Conservation (phyloP, 345 rosid genomes). For the Streptanthus diversifolius region DNA sequence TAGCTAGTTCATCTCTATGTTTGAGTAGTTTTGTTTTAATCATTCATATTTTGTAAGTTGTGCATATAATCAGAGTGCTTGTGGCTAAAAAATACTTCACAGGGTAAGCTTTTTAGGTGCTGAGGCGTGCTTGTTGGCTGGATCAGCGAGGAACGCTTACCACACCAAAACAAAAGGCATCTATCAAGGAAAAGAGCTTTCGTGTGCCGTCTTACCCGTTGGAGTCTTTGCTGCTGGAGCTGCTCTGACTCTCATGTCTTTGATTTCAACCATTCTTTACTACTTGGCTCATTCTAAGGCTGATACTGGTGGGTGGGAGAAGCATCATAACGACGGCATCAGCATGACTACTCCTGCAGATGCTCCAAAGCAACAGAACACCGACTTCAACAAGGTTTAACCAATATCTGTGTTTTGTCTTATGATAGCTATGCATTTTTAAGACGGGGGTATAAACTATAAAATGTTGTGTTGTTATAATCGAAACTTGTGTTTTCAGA, state of each 20-base stretch:
- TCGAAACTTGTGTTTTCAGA: constrained; percentile 12
- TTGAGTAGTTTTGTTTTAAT: background rate
- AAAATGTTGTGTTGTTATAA: constrained; percentile 3
- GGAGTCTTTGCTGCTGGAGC: constrained; percentile 96
- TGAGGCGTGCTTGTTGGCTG: constrained; percentile 89
- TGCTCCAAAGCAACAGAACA: constrained; percentile 43
- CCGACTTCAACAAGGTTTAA: constrained; percentile 53
- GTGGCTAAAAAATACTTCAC: constrained; percentile 19
- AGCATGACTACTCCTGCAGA: constrained; percentile 24
- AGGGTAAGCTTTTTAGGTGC: constrained; percentile 91
- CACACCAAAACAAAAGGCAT: constrained; percentile 73
- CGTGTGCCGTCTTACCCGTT: constrained; percentile 82
- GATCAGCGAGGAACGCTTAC: constrained; percentile 81
- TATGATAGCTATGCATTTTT: constrained; percentile 4
- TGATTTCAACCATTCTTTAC: constrained; percentile 60
- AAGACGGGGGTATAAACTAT: constrained; percentile 10
- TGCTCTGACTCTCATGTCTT: constrained; percentile 73
- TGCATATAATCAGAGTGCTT: background rate
- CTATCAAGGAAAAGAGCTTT: constrained; percentile 43
- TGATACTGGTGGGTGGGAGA: constrained; percentile 95
- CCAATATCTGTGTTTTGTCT: background rate
- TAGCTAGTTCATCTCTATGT: background rate
- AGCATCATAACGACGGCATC: constrained; percentile 77
- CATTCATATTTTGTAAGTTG: background rate
- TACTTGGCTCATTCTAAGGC: constrained; percentile 84